These are phyloP conservation scores for Berkeleyomyces rouxiae DNA, from an alignment of 2,329 filamentous ascomycete genomes.

Conservation along the genomic window DNA sequence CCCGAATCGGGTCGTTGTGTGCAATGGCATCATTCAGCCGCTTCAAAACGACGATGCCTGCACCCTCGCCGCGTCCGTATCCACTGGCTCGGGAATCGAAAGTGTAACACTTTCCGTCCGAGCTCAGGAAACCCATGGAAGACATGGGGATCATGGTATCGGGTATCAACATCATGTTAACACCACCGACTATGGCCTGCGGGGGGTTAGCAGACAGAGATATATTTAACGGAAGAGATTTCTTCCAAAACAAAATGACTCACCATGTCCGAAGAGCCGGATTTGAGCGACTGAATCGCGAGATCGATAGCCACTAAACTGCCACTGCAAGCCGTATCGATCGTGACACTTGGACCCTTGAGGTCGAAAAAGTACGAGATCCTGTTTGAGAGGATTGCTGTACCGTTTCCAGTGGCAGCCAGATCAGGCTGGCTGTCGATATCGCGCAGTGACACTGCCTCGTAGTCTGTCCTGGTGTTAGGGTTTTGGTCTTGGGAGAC, in stretches of 20 bases:
- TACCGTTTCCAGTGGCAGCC: conserved; percentile 35
- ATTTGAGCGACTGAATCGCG: conserved; percentile 30
- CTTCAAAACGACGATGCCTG: conserved; percentile 43
- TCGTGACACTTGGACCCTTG: conserved; percentile 36
- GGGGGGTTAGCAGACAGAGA: conserved; percentile 14
- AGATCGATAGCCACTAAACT: conserved; percentile 37
- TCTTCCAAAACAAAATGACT: neutral
- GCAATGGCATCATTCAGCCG: conserved; percentile 38
- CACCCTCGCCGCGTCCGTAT: conserved; percentile 48
- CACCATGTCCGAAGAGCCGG: conserved; percentile 21
- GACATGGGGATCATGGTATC: conserved; percentile 41
- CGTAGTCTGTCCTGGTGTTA: conserved; percentile 25
- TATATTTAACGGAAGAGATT: neutral
- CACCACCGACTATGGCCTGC: conserved; percentile 33
- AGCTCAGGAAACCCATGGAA: conserved; percentile 34
- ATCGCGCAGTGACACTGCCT: conserved; percentile 33
- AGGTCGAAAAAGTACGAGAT: conserved; percentile 40
- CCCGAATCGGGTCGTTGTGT: conserved; percentile 41
- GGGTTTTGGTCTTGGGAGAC: neutral
- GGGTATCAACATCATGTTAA: conserved; percentile 36
- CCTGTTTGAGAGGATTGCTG: conserved; percentile 37
- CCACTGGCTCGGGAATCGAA: conserved; percentile 45
- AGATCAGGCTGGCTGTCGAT: conserved; percentile 33
- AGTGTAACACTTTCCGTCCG: conserved; percentile 33
- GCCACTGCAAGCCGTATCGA: conserved; percentile 43